Conservation (phyloP, 768 basidiomycete species). For the Hortiboletus flavorubellus region DNA sequence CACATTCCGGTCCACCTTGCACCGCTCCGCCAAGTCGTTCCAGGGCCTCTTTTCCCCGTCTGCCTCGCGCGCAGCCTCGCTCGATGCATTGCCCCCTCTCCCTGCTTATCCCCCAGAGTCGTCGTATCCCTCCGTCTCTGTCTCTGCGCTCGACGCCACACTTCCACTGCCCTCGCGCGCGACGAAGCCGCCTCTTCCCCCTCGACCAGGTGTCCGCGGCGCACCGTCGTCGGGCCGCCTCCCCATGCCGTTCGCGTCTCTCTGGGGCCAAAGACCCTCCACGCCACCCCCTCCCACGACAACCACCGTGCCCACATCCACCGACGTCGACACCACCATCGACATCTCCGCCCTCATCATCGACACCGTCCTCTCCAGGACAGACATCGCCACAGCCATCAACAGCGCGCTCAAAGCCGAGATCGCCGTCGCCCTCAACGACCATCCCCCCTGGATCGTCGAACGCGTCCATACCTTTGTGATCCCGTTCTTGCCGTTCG, state of each 20-base stretch:
- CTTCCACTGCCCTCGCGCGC: slow-evolving; percentile 35
- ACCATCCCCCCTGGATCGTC: slow-evolving; percentile 53
- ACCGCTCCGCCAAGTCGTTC: slow-evolving; percentile 41
- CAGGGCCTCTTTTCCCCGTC: slow-evolving; percentile 3
- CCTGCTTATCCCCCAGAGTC: slow-evolving; percentile 38
- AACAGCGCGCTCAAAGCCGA: slow-evolving; percentile 53
- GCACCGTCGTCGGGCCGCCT: slow-evolving; percentile 43
- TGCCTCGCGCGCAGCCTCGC: too few relatives aligned
- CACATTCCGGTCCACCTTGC: slow-evolving; percentile 43
- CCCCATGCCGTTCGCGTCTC: slow-evolving; percentile 71
- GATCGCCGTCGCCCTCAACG: slow-evolving; percentile 45
- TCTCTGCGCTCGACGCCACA: slow-evolving; percentile 39
- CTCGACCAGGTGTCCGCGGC: slow-evolving; percentile 27
- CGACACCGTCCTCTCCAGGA: slow-evolving; percentile 46
- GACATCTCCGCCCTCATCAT: slow-evolving; percentile 65
- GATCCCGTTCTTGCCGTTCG: slow-evolving; percentile 54
- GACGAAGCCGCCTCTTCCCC: slow-evolving; percentile 50
- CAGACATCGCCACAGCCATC: slow-evolving; percentile 53
- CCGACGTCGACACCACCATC: slow-evolving; percentile 36
- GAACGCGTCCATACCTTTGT: slow-evolving; percentile 59
- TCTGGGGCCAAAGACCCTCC: slow-evolving; percentile 54
- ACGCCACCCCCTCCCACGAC: slow-evolving; percentile 30
- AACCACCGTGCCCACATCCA: slow-evolving; percentile 21
- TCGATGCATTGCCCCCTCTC: slow-evolving; percentile 49
- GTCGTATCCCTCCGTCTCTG: slow-evolving; percentile 46